A percentile compares a stretch with the other conserved stretches of the same genome.
Evolutionary conservation across 257 asterid species (phyloP).

Genomic region (Solanum pennellii): DNA sequence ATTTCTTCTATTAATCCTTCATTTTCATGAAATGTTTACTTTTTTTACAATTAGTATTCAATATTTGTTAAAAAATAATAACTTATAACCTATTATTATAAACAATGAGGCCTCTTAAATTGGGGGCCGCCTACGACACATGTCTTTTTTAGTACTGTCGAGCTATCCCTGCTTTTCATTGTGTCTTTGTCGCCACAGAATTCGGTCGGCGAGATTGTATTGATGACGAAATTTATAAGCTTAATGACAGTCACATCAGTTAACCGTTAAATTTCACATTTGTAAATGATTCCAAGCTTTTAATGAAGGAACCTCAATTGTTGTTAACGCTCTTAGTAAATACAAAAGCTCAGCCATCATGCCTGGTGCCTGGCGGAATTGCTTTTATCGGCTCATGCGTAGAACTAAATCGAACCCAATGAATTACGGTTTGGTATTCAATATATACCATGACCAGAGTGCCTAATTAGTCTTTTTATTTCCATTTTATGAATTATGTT

Average conservation of each 20-base stretch:
- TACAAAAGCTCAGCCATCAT: not conserved
- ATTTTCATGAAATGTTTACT: too few species aligned
- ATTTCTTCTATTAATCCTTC: too few species aligned
- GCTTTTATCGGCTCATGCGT: not conserved
- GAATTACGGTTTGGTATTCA: not conserved
- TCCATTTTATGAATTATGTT: too few species aligned
- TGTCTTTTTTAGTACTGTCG: too few species aligned
- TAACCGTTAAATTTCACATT: not conserved
- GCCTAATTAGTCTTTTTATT: too few species aligned
- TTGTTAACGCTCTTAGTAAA: not conserved
- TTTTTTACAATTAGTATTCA: too few species aligned
- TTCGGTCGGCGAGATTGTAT: not conserved
- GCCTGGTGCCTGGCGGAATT: not conserved
- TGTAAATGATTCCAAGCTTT: slow-evolving; percentile 9
- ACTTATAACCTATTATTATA: too few species aligned
- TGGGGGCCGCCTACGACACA: too few species aligned
- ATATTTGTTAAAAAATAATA: too few species aligned
- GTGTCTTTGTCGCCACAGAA: not conserved
- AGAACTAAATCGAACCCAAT: not conserved
- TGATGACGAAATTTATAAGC: slow-evolving; percentile 19
- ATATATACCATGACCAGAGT: not conserved
- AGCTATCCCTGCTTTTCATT: too few species aligned
- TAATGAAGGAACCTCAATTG: slow-evolving; percentile 41
- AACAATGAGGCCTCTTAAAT: too few species aligned
- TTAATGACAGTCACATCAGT: slow-evolving; percentile 25